Evolutionary conservation across 192 early-diverging fungal genomes (phyloP), one percentile per base, ranked within the genome.

Genomic region (Funneliformis mosseae): DNA sequence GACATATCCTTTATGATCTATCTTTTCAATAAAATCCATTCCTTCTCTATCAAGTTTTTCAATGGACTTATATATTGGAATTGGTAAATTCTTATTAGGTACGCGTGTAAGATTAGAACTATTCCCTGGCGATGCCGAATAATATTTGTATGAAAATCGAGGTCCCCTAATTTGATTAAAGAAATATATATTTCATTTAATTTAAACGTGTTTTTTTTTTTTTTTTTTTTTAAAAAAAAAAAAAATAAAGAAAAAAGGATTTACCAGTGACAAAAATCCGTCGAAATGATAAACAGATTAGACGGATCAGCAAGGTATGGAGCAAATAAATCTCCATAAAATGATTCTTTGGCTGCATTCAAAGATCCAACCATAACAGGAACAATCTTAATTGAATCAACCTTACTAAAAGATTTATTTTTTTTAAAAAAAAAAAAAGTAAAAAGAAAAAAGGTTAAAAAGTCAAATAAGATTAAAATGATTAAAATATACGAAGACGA

Each of bases 201-300:
- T 39, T 38, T 78, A 45, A 69, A n/a, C n/a, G n/a, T n/a, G n/a
- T n/a, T n/a, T n/a, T n/a, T n/a, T n/a, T n/a, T n/a, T n/a, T n/a
- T 48, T 25, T n/a, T 33, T 18, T 23, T 48, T 18, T 55, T 59
- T 23, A 7, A 27, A 41, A 43, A 39, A 46, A 78, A 38, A 38
- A 64, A 5, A 61, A 12, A 18, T 63, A 28, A 5, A 42, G 18
- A 73, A 1, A 4, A 48, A 18, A n/a, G 66, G 39, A 16, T 61
- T 81, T 85, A 89, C 93, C 96, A 99, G 84, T 99, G 98, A 84
- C 98, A 98, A 83, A 99, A 99, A 81, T 99, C 98, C 1, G 93
- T 94, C 42, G 98, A 99, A n/a, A 99, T 88, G 25, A 99, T 89
- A 89, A 99, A 97, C 11, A 98, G 83, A 72, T 91, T 95, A 62